Evolutionary conservation across 805 yeast species (phyloP).

Genomic region (Starmerella floricola): DNA sequence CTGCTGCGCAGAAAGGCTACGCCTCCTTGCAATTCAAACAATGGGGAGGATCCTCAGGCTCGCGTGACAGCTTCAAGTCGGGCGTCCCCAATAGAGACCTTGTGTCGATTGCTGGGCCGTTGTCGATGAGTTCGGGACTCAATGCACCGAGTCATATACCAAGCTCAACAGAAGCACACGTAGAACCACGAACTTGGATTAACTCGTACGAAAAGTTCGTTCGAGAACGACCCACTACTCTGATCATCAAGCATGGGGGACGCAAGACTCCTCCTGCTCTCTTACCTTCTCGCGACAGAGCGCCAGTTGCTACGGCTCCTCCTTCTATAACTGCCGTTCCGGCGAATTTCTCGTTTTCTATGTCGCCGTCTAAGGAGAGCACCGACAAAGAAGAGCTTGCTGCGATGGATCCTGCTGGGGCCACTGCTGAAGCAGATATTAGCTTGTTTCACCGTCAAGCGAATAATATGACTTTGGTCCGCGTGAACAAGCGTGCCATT

Average conservation of each 20-base stretch:
- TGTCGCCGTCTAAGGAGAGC: not conserved
- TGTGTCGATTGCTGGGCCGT: conserved; percentile 4
- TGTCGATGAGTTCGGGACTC: not conserved
- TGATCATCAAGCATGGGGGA: conserved; percentile 13
- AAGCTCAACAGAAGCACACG: not conserved
- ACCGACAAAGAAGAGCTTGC: not conserved
- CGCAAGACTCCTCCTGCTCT: not conserved
- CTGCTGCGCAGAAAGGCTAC: not conserved
- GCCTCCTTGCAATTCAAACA: no score
- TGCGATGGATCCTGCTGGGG: not conserved
- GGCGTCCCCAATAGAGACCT: not conserved
- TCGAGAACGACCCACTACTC: conserved; percentile 22
- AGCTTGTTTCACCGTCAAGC: conserved; percentile 17
- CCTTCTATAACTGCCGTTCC: conserved; percentile 5
- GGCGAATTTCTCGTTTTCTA: not conserved
- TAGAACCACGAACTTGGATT: conserved; percentile 18
- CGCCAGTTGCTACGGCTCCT: conserved; percentile 13
- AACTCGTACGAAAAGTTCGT: conserved; percentile 22
- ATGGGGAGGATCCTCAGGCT: no score
- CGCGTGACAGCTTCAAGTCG: not conserved
- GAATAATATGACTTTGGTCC: conserved; percentile 16
- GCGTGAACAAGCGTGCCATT: conserved; percentile 23
- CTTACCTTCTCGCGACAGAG: not conserved
- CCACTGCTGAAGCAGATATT: conserved; percentile 6
- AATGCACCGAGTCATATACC: not conserved